Base-by-base conservation (phyloP, 2,329 filamentous ascomycete genomes). In the Ceratocystis diversiconidia region DNA sequence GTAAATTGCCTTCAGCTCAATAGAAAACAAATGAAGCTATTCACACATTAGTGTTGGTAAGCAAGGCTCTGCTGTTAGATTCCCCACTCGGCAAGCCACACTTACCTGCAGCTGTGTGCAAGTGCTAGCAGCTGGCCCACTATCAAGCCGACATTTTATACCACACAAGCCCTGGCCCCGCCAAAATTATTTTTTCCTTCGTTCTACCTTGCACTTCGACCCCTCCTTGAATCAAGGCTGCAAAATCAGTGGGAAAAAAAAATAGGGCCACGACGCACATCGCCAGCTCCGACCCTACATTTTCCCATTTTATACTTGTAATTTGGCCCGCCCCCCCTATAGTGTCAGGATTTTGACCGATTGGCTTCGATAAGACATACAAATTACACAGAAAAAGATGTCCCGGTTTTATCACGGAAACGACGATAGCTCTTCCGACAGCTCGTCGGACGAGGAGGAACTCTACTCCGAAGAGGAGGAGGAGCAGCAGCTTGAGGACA, bases 321-420 rank as follows among this genome's bases (percentile, higher is more conserved):
- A 57, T 62, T 61, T 67, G 36, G 36, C 36, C 36, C 36, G 28
- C 46, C 60, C 50, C 32, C 43, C 25, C 50, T 41, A 15, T 60
- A 17, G 50, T 59, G 36, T 52, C 48, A 28, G 44, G 32, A 36
- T 43, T 50, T 32, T 25, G 15, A 59, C 55, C 44, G 55, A 65
- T 28, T 52, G 25, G 63, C 2, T 48, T 46, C 52, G 17, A 25
- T 19, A 36, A 36, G 43, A 46, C 25, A 62, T 15, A 19, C 25
- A 15, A 30, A 19, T 5, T n/a, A 61, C 32, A 64, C 63, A 55
- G 63, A 57, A 61, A 65, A 55, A 69, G 10, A 94, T 92, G 89
- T 97, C 94, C 83, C 89, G 91, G 80, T 99, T 97, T 79, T 97
- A 97, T 83, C 89, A 90, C 78, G 89, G 89, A 76, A 89, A 87